Evolutionary conservation across 495 filamentous ascomycete species (phyloP).

Genomic region (Penicillium lagena): DNA sequence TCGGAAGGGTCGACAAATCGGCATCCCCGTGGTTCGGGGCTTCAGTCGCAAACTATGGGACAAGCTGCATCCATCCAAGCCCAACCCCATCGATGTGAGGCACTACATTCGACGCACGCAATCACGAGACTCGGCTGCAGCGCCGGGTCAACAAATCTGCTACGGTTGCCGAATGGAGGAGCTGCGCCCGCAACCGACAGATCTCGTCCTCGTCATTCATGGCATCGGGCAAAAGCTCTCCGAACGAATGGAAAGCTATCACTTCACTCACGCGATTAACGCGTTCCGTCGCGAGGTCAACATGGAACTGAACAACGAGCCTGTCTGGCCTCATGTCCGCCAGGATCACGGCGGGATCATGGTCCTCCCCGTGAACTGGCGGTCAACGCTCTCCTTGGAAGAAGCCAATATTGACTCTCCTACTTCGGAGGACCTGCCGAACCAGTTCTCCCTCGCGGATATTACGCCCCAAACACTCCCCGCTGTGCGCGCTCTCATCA

Average conservation of each 20-base stretch:
- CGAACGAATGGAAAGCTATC: constrained; percentile 89
- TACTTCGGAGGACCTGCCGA: constrained; percentile 43
- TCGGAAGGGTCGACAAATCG: constrained; percentile 72
- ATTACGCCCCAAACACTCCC: constrained; percentile 91
- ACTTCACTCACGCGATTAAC: constrained; percentile 95
- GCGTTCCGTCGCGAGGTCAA: constrained; percentile 82
- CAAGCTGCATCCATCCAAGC: constrained; percentile 59
- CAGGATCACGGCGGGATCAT: constrained; percentile 65
- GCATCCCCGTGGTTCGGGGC: constrained; percentile 79
- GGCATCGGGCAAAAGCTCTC: constrained; percentile 97
- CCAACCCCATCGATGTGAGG: constrained; percentile 37
- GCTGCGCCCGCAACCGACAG: constrained; percentile 68
- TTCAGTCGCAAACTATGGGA: constrained; percentile 77
- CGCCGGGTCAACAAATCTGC: constrained; percentile 34
- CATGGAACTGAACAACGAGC: constrained; percentile 68
- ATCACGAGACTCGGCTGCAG: constrained; percentile 16
- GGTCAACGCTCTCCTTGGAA: constrained; percentile 76
- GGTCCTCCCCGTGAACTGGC: constrained; percentile 84
- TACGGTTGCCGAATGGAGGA: constrained; percentile 50
- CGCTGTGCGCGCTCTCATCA: constrained; percentile 81
- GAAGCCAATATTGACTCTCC: constrained; percentile 52
- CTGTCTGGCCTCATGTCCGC: constrained; percentile 67
- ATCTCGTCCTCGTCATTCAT: constrained; percentile 85
- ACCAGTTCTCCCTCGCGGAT: constrained; percentile 73
- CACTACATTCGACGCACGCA: constrained; percentile 41